phyloP scores from a whole-genome alignment of 2,329 filamentous ascomycete species.

The Colletotrichum lini region DNA sequence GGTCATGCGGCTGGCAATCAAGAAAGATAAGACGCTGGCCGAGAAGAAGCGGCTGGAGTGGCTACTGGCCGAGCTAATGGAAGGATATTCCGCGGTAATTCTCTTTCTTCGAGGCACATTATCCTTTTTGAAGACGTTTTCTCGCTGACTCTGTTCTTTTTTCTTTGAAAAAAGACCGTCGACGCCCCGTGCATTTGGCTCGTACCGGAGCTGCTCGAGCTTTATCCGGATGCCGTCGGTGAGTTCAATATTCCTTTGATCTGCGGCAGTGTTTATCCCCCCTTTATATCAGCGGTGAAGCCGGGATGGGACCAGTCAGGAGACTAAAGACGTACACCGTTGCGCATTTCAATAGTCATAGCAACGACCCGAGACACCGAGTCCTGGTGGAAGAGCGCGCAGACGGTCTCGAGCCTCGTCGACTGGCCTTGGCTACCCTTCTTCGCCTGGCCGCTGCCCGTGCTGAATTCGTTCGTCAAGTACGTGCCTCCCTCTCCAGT shows the following conservation, averaged over 20 bases:
- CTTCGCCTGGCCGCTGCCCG: slow-evolving; percentile 41
- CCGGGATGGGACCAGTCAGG: background rate
- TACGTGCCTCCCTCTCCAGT: background rate
- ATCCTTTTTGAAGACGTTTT: background rate
- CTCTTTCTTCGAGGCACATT: background rate
- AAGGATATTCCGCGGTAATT: slow-evolving; percentile 14
- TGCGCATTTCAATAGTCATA: slow-evolving; percentile 31
- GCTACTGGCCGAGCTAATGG: slow-evolving; percentile 1
- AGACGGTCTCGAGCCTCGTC: slow-evolving; percentile 15
- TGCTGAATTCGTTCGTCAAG: slow-evolving; percentile 20
- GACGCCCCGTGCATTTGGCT: slow-evolving; percentile 14
- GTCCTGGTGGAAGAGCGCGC: slow-evolving; percentile 45
- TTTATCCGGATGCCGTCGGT: slow-evolving; percentile 45
- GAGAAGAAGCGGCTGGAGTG: slow-evolving; percentile 6
- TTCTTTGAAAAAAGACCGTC: background rate
- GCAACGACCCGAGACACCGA: slow-evolving; percentile 43
- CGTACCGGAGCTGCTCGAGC: slow-evolving; percentile 31
- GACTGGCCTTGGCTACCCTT: slow-evolving; percentile 43
- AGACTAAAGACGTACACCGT: background rate
- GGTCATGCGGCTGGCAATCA: slow-evolving; percentile 10
- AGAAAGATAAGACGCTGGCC: background rate
- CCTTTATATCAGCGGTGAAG: background rate
- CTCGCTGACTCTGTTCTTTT: slow-evolving; percentile 2
- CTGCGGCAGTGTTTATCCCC: background rate
- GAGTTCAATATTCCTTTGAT: background rate